phyloP scores from a whole-genome alignment of 2,329 filamentous ascomycete species.

The Colletotrichum sp. region DNA sequence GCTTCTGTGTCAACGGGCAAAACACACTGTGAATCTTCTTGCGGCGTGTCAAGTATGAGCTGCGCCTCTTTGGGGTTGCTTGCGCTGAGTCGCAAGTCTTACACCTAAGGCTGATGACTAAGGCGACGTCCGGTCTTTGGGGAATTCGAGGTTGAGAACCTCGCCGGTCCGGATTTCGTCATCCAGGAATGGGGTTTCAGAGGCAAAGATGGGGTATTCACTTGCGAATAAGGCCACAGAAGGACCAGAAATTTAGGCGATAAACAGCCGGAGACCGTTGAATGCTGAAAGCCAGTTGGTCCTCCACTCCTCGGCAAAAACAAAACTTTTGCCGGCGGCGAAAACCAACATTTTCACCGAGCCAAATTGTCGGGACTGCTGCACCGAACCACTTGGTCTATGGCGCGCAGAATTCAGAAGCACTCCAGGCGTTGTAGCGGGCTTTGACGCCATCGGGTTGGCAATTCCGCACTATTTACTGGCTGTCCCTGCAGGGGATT shows the following conservation, averaged over 20 bases:
- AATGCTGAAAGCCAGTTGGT: neutral
- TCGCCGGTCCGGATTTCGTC: neutral
- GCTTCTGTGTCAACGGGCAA: neutral
- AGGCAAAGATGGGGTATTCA: neutral
- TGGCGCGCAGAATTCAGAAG: neutral
- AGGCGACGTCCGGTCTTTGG: neutral
- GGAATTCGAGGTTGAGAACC: neutral
- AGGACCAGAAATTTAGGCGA: neutral
- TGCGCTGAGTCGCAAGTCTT: neutral
- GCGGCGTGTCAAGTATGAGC: neutral
- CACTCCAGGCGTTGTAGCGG: neutral
- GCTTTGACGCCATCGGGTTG: neutral
- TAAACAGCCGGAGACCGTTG: neutral
- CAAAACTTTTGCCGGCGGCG: neutral
- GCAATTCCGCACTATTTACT: neutral
- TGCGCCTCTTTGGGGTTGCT: neutral
- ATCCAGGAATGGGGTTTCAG: neutral
- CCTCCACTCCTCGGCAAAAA: neutral
- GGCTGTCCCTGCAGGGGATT: neutral
- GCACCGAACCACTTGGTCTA: neutral
- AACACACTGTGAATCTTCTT: neutral
- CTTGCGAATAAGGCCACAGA: neutral
- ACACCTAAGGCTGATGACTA: neutral
- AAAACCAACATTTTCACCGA: constrained; percentile 1
- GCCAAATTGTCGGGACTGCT: neutral